These are phyloP conservation scores for Dittrichia graveolens DNA, from an alignment of 129 eudicot species.

Conservation along the genomic window DNA sequence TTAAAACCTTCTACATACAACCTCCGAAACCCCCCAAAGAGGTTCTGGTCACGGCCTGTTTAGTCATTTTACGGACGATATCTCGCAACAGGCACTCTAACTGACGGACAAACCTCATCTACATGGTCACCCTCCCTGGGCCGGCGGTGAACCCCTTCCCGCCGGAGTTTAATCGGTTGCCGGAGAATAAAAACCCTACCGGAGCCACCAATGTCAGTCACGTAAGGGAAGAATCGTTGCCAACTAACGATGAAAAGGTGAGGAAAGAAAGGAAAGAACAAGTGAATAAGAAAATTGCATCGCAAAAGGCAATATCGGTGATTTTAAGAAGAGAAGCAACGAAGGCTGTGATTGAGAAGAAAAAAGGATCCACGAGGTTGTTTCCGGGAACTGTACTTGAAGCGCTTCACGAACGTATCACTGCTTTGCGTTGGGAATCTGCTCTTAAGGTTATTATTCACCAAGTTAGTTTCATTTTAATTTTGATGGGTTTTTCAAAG, in stretches of 20 bases:
- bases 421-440: conserved; percentile 99
- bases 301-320: conserved; percentile 85
- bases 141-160: conserved; percentile 61
- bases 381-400: conserved; percentile 87
- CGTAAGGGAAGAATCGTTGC: conserved; percentile 14
- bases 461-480: neutral
- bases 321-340: conserved; percentile 90
- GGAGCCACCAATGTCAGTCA: conserved; percentile 21
- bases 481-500: neutral
- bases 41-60: neutral
- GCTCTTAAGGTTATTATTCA: conserved; percentile 71
- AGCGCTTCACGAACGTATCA: conserved; percentile 88
- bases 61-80: neutral
- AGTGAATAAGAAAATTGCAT: conserved; percentile 75
- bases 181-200: conserved; percentile 21
- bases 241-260: conserved; percentile 38
- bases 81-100: conserved; percentile 8
- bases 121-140: conserved; percentile 70
- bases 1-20: neutral
- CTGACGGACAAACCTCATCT: conserved; percentile 34
- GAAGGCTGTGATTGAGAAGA: conserved; percentile 87
- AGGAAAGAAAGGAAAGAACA: conserved; percentile 69
- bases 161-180: conserved; percentile 45
- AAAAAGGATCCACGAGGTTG: conserved; percentile 73
- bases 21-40: neutral